These are phyloP conservation scores for Pezicula radicicola DNA, from an alignment of 2,329 filamentous ascomycete genomes.

Conservation along the genomic window DNA sequence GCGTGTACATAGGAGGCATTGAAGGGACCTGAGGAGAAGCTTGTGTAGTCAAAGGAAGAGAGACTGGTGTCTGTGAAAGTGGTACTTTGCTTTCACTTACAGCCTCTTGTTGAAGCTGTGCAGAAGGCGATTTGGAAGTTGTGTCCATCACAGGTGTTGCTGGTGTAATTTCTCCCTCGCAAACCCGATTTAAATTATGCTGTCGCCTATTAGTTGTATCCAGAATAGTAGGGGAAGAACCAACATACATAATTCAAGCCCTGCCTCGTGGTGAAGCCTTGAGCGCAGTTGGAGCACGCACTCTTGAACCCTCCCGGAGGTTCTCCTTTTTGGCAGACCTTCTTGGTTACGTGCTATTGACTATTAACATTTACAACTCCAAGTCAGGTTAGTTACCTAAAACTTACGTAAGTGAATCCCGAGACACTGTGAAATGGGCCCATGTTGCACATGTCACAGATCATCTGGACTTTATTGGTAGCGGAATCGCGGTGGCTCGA, in stretches of 20 bases:
- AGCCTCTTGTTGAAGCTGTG: slow-evolving; percentile 1
- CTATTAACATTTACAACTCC: neutral
- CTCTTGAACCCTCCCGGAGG: slow-evolving; percentile 13
- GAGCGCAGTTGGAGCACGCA: slow-evolving; percentile 12
- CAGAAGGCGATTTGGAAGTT: neutral
- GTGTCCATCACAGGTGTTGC: neutral
- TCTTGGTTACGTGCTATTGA: slow-evolving; percentile 10
- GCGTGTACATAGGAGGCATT: slow-evolving; percentile 11
- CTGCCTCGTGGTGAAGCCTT: slow-evolving; percentile 19
- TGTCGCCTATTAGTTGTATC: neutral
- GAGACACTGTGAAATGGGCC: neutral
- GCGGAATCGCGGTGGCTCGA: no score
- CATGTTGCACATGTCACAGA: no score
- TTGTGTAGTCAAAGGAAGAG: neutral
- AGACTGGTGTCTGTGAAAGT: neutral
- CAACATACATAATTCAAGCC: slow-evolving; percentile 14
- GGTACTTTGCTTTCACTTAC: neutral
- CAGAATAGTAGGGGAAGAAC: no score
- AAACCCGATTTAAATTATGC: slow-evolving; percentile 8
- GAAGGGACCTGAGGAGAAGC: neutral
- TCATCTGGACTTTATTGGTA: no score
- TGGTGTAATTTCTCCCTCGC: slow-evolving; percentile 1
- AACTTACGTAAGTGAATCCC: slow-evolving; percentile 1
- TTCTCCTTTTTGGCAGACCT: slow-evolving; percentile 9
- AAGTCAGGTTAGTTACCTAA: neutral